Evolutionary conservation across 2,329 filamentous ascomycete species (phyloP), one percentile per base, ranked within the genome.

Genomic region (Helicocarpus griseus): DNA sequence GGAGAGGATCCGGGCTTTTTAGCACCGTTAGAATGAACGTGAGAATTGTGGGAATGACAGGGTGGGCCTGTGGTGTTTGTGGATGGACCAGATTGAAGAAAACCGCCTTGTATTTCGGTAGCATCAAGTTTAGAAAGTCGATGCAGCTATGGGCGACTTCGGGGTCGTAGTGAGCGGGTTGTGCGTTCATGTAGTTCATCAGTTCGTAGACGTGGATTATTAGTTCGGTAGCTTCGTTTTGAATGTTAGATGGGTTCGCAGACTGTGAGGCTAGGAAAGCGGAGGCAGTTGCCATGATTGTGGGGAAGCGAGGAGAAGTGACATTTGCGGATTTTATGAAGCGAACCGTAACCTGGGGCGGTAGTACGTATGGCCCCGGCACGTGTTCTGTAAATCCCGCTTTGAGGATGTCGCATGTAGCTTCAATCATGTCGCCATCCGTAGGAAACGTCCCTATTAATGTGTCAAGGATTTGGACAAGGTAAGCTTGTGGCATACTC

Each of bases 251-350:
- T 4, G 66, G 60, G 39, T 66, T 65, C n/a, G 61, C 58, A 14
- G 65, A 61, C 43, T 71, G 66, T 8, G 71, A 73, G 17, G 71
- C 69, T 28, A 75, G 58, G 53, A 73, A 74, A 19, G 72, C 68
- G 1, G 71, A 71, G 5, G 72, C 71, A 4, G 71, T 73, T 14
- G 63, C 65, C 70, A 75, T 73, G 11, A 72, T 67, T 28, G 67
- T 63, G 1, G 54, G 49, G 50, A 59, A 56, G 9, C 55, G 52
- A 45, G 56, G 45, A 7, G 55, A 56, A 9, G 45, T 49, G 68
- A 4, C 68, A 63, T 19, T 69, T 55, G 17, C 69, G 63, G 44
- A 64, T 65, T 64, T 69, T 39, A 74, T 65, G 43, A 74, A 71
- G 21, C 66, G 63, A 21, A 69, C 66, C 3, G 65, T 71, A 40